phyloP scores from a whole-genome alignment of 805 yeast genomes.

The Schwanniomyces vanrijiae region DNA sequence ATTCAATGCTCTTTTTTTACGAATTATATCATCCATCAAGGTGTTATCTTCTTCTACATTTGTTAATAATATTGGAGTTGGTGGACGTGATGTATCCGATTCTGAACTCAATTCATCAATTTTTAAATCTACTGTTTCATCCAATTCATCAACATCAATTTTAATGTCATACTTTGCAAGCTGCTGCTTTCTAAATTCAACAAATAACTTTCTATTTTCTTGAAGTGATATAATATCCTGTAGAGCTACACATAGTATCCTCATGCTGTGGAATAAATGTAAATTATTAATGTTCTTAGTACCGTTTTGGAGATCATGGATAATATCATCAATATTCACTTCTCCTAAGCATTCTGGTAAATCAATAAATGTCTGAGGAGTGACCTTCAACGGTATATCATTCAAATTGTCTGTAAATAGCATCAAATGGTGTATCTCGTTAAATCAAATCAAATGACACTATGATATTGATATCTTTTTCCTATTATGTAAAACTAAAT shows the following conservation, averaged over 20 bases:
- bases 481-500: not conserved
- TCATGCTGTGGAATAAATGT: slow-evolving; percentile 34
- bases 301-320: slow-evolving; percentile 28
- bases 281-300: slow-evolving; percentile 34
- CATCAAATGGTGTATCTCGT: not conserved
- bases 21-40: slow-evolving; percentile 4
- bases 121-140: not conserved
- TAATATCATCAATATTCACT: slow-evolving; percentile 32
- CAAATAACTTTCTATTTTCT: slow-evolving; percentile 18
- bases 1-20: not conserved
- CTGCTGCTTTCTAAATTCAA: slow-evolving; percentile 24
- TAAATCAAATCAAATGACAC: not conserved
- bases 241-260: slow-evolving; percentile 27
- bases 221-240: slow-evolving; percentile 34
- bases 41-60: slow-evolving; percentile 12
- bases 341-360: slow-evolving; percentile 36
- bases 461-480: not conserved
- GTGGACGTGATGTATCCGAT: slow-evolving; percentile 15
- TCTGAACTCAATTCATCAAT: slow-evolving; percentile 5
- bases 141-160: not conserved
- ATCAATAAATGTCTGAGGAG: slow-evolving; percentile 41
- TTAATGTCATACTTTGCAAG: slow-evolving; percentile 14
- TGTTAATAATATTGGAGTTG: slow-evolving; percentile 23
- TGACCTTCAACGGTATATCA: slow-evolving; percentile 38
- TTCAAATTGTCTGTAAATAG: not conserved